Conservation (phyloP, 306 rosid genomes). For the Senna tora region DNA sequence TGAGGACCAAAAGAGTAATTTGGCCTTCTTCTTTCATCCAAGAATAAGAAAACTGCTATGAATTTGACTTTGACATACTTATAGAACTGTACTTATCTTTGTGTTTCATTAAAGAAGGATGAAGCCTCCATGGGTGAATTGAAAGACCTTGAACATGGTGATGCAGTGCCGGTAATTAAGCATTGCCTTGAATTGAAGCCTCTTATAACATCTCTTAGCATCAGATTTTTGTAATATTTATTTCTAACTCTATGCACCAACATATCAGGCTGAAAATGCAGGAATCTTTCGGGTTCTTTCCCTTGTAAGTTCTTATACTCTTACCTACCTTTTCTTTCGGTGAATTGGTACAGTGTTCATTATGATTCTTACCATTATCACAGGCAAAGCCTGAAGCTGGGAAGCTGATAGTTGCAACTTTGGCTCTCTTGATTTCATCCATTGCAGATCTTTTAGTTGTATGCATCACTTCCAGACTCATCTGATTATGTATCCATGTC, state of each 20-base stretch:
- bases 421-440: conserved; percentile 76
- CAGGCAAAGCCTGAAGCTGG: conserved; percentile 77
- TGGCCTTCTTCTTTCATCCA: background rate
- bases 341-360: conserved; percentile 3
- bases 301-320: conserved; percentile 57
- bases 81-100: conserved; percentile 20
- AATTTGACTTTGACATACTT: conserved; percentile 20
- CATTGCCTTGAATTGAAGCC: background rate
- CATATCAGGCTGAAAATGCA: conserved; percentile 63
- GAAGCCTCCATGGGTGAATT: conserved; percentile 36
- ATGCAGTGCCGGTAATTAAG: conserved; percentile 60
- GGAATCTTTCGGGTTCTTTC: conserved; percentile 57
- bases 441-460: conserved; percentile 66
- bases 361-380: conserved; percentile 16
- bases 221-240: conserved; percentile 9
- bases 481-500: conserved; percentile 1
- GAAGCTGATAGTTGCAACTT: conserved; percentile 55
- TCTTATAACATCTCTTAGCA: conserved; percentile 6
- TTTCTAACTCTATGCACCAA: conserved; percentile 35
- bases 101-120: conserved; percentile 38
- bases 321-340: conserved; percentile 17
- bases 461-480: conserved; percentile 35
- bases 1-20: no score
- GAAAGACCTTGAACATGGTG: conserved; percentile 69
- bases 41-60: background rate